Percentiles rank a stretch among this genome's conserved stretches.
phyloP scores from a whole-genome alignment of 257 asterid species.

The Pogostemon cablin region DNA sequence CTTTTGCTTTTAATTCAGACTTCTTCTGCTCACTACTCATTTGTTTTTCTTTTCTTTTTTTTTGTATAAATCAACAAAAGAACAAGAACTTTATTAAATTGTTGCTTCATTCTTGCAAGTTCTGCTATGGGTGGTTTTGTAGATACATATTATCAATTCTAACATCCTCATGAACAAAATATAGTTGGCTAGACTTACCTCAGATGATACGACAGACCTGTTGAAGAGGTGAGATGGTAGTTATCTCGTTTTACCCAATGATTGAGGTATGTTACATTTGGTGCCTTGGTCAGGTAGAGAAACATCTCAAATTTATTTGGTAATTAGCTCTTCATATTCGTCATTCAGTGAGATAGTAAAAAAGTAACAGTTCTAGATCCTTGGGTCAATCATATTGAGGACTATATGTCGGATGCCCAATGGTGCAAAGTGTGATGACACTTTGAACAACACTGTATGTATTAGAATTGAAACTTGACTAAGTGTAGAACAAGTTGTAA shows the following conservation, averaged over 20 bases:
- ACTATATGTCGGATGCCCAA: not conserved
- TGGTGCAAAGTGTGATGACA: no score
- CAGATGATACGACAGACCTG: slow-evolving; percentile 81
- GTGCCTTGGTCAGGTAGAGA: slow-evolving; percentile 20
- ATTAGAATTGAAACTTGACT: no score
- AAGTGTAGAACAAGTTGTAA: no score
- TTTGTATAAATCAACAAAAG: not conserved
- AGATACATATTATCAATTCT: slow-evolving; percentile 6
- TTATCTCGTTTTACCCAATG: slow-evolving; percentile 91
- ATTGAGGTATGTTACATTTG: slow-evolving; percentile 63
- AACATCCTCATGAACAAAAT: slow-evolving; percentile 32
- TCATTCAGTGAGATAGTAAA: slow-evolving; percentile 15
- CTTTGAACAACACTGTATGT: no score
- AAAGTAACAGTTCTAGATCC: slow-evolving; percentile 2
- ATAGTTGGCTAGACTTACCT: slow-evolving; percentile 86
- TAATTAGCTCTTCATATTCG: slow-evolving; percentile 14
- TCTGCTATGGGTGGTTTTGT: not conserved
- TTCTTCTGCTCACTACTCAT: no score
- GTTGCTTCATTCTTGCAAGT: slow-evolving; percentile 22
- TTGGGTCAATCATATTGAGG: not conserved
- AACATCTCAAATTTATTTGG: slow-evolving; percentile 14
- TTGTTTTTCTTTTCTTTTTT: not conserved
- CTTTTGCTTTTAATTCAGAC: no score
- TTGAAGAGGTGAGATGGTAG: slow-evolving; percentile 81
- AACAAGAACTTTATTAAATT: slow-evolving; percentile 8